Percentiles rank a stretch among this genome's conserved stretches.
These are phyloP conservation scores for Vitis vinifera DNA, from an alignment of 164 flowering plant genomes.

Conservation along the genomic window DNA sequence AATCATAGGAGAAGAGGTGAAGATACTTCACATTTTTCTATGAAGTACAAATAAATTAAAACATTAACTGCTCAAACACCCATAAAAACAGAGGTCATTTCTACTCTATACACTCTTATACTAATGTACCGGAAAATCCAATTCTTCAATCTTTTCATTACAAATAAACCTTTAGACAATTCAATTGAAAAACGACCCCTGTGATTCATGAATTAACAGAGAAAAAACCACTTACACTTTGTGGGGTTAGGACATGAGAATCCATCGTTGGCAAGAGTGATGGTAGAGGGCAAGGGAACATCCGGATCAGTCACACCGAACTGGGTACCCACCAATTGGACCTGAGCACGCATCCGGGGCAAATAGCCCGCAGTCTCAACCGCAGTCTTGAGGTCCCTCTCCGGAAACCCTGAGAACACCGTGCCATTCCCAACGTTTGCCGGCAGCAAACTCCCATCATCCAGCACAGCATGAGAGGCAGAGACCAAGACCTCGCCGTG, in stretches of 20 bases:
- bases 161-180: too few species aligned
- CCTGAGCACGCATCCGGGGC: slow-evolving; percentile 37
- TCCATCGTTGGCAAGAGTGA: slow-evolving; percentile 54
- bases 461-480: slow-evolving; percentile 45
- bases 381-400: slow-evolving; percentile 55
- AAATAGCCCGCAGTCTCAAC: slow-evolving; percentile 70
- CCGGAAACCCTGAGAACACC: slow-evolving; percentile 54
- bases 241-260: slow-evolving; percentile 39
- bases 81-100: too few species aligned
- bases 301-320: slow-evolving; percentile 42
- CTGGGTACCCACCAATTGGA: slow-evolving; percentile 58
- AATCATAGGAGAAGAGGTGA: too few species aligned
- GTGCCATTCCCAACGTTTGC: slow-evolving; percentile 49
- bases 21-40: too few species aligned
- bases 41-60: too few species aligned
- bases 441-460: slow-evolving; percentile 51
- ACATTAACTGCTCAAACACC: too few species aligned
- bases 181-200: neutral
- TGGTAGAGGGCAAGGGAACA: slow-evolving; percentile 49
- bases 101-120: too few species aligned
- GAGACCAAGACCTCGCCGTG: slow-evolving; percentile 54
- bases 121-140: too few species aligned
- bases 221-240: slow-evolving; percentile 7
- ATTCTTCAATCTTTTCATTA: too few species aligned
- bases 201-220: neutral